Evolutionary conservation across 108 stramenopile genomes (phyloP).

Genomic region (Skeletonema grethae): DNA sequence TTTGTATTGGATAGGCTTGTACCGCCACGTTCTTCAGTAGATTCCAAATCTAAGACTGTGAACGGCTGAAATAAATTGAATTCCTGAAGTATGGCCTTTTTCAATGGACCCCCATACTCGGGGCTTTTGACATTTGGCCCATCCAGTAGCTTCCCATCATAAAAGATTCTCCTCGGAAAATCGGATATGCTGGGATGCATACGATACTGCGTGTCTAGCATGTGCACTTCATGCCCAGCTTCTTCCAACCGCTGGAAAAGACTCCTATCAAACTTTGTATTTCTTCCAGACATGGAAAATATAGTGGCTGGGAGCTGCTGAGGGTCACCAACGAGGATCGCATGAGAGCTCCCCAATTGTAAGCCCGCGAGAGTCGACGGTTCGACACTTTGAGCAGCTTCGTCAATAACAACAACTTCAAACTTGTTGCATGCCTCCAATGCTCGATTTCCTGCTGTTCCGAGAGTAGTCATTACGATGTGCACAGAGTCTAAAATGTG

Average conservation of each 20-base stretch:
- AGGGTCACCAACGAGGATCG: slow-evolving; percentile 95
- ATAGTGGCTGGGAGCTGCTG: slow-evolving; percentile 99
- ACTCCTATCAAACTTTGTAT: slow-evolving; percentile 89
- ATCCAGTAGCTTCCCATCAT: slow-evolving; percentile 81
- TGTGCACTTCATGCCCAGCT: slow-evolving; percentile 86
- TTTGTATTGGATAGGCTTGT: slow-evolving; percentile 77
- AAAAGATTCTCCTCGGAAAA: slow-evolving; percentile 90
- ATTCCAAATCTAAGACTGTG: slow-evolving; percentile 83
- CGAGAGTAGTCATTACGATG: slow-evolving; percentile 96
- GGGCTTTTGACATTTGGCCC: slow-evolving; percentile 78
- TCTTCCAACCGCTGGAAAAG: slow-evolving; percentile 97
- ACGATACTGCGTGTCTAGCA: slow-evolving; percentile 97
- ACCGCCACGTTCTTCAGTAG: slow-evolving; percentile 82
- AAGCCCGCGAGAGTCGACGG: slow-evolving; percentile 94
- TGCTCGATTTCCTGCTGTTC: slow-evolving; percentile 85
- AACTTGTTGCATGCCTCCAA: slow-evolving; percentile 88
- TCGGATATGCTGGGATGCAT: slow-evolving; percentile 91
- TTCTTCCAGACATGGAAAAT: slow-evolving; percentile 81
- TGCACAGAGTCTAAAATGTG: slow-evolving; percentile 90
- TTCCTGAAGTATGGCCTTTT: slow-evolving; percentile 35
- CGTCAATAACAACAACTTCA: slow-evolving; percentile 97
- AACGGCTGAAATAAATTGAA: slow-evolving; percentile 71
- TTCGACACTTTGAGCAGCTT: slow-evolving; percentile 97
- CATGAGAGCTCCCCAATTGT: slow-evolving; percentile 83
- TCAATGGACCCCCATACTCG: slow-evolving; percentile 74